Evolutionary conservation across 441 rosid genomes (phyloP), one percentile per base, ranked within the genome.

Genomic region (Capsella rubella): DNA sequence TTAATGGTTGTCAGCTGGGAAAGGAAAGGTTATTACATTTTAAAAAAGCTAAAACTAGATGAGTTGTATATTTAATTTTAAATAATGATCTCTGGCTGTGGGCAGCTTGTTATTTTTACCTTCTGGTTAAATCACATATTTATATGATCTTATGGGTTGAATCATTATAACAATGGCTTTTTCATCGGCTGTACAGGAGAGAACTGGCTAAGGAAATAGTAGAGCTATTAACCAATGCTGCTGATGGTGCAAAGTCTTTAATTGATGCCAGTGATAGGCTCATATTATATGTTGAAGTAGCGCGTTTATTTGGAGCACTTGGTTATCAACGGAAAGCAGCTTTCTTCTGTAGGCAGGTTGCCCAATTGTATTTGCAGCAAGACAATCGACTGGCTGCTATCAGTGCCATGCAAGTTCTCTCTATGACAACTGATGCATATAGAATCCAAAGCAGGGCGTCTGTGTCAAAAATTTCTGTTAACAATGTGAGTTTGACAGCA

Each of bases 241-340:
- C 97, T 1, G 97, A 91, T 82, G 97, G 99, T 79, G 99, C 97
- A 18, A 93, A 88, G 79, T 91, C 95, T 63, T 83, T 95, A 80
- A 95, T 93, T 80, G 99, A 95, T 85, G 95, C 90, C 9, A 91
- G 88, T 56, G 98, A 95, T 79, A 87, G 95, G 73, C 95, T 95
- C 27, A 78, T 95, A 84, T 74, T 95, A 74, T 93, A 81, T 81
- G 86, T 93, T 43, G 99, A 95, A 84, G 79, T 95, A 78, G 95
- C 99, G 60, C 98, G 97, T 65, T 83, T 95, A 55, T 95, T 84
- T 84, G 99, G 99, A 67, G 81, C 79, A 64, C 89, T 93, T 79
- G 97, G 95, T 75, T 95, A 93, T 82, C 94, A 91, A 69, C 80
- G 97, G 72, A 95, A 91, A 84, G 96, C 98, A 67, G 99, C 98